Base-by-base conservation (phyloP, 306 rosid genomes). In the Senna tora region DNA sequence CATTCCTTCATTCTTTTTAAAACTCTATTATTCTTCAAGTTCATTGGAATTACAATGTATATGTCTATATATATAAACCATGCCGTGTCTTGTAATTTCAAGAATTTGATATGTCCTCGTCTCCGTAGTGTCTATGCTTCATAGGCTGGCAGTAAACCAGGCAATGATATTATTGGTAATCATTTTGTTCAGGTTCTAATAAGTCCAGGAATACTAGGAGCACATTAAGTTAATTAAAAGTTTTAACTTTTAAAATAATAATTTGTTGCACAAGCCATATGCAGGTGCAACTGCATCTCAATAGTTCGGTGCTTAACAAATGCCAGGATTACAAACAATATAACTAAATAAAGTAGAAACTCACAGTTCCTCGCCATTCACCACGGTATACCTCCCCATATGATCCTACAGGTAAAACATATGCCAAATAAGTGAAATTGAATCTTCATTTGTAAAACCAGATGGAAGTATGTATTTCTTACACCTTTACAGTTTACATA, bases 311-410 rank as follows among this genome's bases (percentile, higher is more conserved):
- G 3, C 47, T 51, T 38, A 71, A 17, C 38, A 47, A 36, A 65
- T n/a, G 69, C 47, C 72, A 55, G 17, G 43, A 67, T 53, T 54
- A 67, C 50, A 46, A 74, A 77, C 9, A 70, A 74, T 25, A 17
- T 21, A 12, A 67, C 47, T 21, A 30, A 77, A 34, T n/a, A 74
- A 38, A 39, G 67, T 69, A 2, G 70, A 80, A 83, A 87, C 98
- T 86, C 84, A 94, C 98, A 55, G 98, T 94, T 82, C 97, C 98
- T 76, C 75, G 89, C 97, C 96, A 94, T 73, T 91, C 98, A 65
- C 97, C 97, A 17, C 80, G 97, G 79, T 91, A 89, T 46, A 94
- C 98, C 89, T 94, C 98, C 56, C 98, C 98, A 75, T 94, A 94
- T n/a, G 97, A 89, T 75, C 98, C 98, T 94, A 81, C 82, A 89